These are phyloP conservation scores for Pseudocercospora eumusae DNA, from an alignment of 2,329 filamentous ascomycete species.

Conservation along the genomic window DNA sequence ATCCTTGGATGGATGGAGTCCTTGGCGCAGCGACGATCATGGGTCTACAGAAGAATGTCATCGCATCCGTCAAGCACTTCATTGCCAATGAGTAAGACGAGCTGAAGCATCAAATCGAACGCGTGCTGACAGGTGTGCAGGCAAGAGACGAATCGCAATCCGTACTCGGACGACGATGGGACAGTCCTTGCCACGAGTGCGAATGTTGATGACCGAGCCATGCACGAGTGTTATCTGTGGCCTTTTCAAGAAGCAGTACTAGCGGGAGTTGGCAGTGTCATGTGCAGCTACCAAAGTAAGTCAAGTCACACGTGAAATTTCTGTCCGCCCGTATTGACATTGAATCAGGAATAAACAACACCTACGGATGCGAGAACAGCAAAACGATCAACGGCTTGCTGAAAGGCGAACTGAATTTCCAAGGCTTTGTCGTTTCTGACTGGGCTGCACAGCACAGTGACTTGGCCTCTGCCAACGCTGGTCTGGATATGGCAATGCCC, in stretches of 20 bases:
- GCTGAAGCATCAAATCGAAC: not conserved
- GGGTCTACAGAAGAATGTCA: slow-evolving; percentile 60
- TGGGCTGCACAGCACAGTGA: slow-evolving; percentile 66
- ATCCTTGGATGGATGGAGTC: slow-evolving; percentile 64
- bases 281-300: slow-evolving; percentile 42
- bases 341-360: slow-evolving; percentile 36
- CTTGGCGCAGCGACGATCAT: slow-evolving; percentile 54
- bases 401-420: slow-evolving; percentile 73
- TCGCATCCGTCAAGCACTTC: slow-evolving; percentile 60
- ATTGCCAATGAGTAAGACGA: slow-evolving; percentile 48
- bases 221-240: slow-evolving; percentile 70
- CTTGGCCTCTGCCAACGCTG: slow-evolving; percentile 61
- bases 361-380: slow-evolving; percentile 68
- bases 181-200: slow-evolving; percentile 42
- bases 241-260: slow-evolving; percentile 54
- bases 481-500: slow-evolving; percentile 72
- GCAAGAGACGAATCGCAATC: slow-evolving; percentile 57
- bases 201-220: slow-evolving; percentile 62
- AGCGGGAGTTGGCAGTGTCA: slow-evolving; percentile 49
- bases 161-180: slow-evolving; percentile 30
- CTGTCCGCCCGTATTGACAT: slow-evolving; percentile 31
- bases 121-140: slow-evolving; percentile 37
- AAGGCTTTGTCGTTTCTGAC: slow-evolving; percentile 70
- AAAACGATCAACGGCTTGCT: slow-evolving; percentile 68
- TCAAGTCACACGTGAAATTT: not conserved